A percentile compares a stretch with the other conserved stretches of the same genome.
phyloP scores from a whole-genome alignment of 164 flowering plant genomes.

The Piper betle region DNA sequence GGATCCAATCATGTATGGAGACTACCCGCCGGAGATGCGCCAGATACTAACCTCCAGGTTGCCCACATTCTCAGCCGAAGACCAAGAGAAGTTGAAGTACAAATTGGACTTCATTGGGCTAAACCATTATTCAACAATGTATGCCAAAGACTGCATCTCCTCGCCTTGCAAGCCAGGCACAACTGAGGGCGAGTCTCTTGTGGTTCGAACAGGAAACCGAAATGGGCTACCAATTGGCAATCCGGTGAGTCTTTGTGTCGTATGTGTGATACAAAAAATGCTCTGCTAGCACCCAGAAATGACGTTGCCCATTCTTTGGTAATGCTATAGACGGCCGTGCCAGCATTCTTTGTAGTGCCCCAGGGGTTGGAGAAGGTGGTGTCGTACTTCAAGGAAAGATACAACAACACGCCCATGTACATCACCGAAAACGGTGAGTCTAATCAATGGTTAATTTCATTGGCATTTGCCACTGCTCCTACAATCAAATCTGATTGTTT shows the following conservation, averaged over 20 bases:
- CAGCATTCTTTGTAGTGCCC: constrained; percentile 10
- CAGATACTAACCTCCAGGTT: constrained; percentile 11
- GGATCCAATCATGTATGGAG: constrained; percentile 30
- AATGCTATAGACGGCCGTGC: background rate
- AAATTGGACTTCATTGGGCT: constrained; percentile 31
- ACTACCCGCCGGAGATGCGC: constrained; percentile 31
- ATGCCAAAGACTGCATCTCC: constrained; percentile 15
- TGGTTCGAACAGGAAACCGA: constrained; percentile 2
- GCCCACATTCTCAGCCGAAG: constrained; percentile 18
- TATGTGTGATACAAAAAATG: background rate
- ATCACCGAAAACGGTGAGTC: constrained; percentile 2
- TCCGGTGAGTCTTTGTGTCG: background rate
- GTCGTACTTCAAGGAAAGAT: background rate
- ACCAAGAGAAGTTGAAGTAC: constrained; percentile 9
- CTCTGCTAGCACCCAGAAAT: background rate
- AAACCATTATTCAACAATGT: constrained; percentile 7
- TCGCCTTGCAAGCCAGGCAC: background rate
- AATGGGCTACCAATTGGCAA: constrained; percentile 13
- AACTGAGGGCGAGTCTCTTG: background rate
- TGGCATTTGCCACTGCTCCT: too few species aligned
- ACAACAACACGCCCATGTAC: constrained; percentile 11
- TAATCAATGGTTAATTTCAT: background rate
- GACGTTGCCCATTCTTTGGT: background rate
- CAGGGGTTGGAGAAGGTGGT: background rate
- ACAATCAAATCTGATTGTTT: background rate